A percentile compares a stretch with the other conserved stretches of the same genome.
Evolutionary conservation across 2,329 filamentous ascomycete species (phyloP).

Genomic region (Hypoxylon rubiginosum): DNA sequence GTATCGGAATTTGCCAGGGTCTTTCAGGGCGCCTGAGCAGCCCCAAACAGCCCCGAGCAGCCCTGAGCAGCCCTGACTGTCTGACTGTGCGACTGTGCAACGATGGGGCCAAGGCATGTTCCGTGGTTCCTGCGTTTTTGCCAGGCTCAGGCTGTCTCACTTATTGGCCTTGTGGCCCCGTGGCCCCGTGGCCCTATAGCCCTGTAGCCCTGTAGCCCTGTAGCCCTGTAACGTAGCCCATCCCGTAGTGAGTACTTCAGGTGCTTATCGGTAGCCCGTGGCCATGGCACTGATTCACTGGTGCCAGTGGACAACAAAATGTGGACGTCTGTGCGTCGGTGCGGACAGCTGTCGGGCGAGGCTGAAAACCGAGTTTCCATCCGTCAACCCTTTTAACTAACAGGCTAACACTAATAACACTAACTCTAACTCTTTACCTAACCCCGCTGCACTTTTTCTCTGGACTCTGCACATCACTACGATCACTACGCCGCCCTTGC

Average conservation of each 20-base stretch:
- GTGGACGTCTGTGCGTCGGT: background rate
- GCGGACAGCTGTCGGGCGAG: constrained; percentile 18
- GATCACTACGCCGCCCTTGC: too few species aligned
- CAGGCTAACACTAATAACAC: too few species aligned
- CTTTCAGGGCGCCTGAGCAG: background rate
- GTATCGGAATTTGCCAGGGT: background rate
- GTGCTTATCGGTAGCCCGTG: background rate
- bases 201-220: background rate
- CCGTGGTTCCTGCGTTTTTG: background rate
- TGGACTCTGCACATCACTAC: too few species aligned
- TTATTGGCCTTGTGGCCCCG: background rate
- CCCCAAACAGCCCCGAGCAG: background rate
- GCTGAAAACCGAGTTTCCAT: constrained; percentile 21
- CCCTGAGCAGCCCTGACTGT: background rate
- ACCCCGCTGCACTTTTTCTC: constrained; percentile 13
- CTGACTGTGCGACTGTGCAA: background rate
- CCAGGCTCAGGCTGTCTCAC: background rate
- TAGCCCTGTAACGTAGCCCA: background rate
- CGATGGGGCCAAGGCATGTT: background rate
- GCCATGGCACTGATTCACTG: background rate
- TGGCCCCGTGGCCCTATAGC: background rate
- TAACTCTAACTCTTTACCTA: background rate
- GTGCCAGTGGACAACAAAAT: background rate
- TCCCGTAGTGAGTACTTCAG: background rate
- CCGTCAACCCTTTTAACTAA: background rate